Percentiles rank a stretch among this genome's conserved stretches.
phyloP scores from a whole-genome alignment of 2,329 filamentous ascomycete genomes.

The Exophiala dermatitidis region DNA sequence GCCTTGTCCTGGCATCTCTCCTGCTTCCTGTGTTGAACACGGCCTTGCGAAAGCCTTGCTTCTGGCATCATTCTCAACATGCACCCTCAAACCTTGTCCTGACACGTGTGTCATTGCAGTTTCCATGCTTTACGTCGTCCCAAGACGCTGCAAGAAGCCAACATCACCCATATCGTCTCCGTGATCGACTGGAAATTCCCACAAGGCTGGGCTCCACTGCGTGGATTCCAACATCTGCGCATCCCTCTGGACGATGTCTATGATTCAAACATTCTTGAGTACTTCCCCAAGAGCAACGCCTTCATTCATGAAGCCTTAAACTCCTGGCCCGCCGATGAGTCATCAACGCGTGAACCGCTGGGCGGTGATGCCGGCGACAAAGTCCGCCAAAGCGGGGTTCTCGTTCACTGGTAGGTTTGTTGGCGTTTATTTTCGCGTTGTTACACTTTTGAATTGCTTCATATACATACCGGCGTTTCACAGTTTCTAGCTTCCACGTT shows the following conservation, averaged over 20 bases:
- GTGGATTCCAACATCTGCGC: constrained; percentile 62
- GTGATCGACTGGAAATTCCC: constrained; percentile 59
- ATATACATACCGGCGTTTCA: neutral
- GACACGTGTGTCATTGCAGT: constrained; percentile 42
- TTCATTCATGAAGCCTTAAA: constrained; percentile 76
- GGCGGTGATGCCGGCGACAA: constrained; percentile 1
- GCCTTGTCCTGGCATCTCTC: neutral
- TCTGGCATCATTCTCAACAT: neutral
- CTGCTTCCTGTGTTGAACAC: no score
- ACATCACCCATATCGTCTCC: constrained; percentile 87
- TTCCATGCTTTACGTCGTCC: constrained; percentile 71
- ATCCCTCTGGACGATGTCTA: constrained; percentile 88
- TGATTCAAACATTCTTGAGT: constrained; percentile 75
- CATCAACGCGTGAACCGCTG: neutral
- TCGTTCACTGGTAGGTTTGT: constrained; percentile 61
- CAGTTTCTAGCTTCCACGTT: neutral
- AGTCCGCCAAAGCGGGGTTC: constrained; percentile 42
- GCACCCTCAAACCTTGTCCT: neutral
- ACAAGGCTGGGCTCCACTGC: constrained; percentile 45
- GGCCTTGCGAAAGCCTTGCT: neutral
- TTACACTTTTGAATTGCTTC: neutral
- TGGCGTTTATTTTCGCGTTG: constrained; percentile 6
- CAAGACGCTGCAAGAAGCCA: constrained; percentile 60
- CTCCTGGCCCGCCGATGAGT: constrained; percentile 8
- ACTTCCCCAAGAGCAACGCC: constrained; percentile 67